Percentiles rank a stretch among this genome's conserved stretches.
Evolutionary conservation across 148 eudicot species (phyloP).

Genomic region (Arbutus unedo): DNA sequence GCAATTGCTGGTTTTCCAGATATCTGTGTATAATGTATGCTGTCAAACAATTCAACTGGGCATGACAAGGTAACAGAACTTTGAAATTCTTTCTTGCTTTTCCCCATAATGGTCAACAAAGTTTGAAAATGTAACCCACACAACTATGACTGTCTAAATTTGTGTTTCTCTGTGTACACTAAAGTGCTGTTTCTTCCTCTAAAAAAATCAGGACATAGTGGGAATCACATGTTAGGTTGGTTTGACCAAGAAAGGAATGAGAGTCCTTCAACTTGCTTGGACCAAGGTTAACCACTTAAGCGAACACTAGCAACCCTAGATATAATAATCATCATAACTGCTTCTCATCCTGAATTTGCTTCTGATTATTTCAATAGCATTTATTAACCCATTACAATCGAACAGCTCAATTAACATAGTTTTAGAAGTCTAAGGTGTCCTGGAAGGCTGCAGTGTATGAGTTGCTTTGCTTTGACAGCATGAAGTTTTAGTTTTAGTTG

Average conservation of each 20-base stretch:
- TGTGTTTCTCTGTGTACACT: neutral
- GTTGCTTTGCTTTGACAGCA: neutral
- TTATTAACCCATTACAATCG: neutral
- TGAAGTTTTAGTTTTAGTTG: neutral
- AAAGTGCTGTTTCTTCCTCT: neutral
- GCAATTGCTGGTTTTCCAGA: constrained; percentile 57
- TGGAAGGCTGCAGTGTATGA: neutral
- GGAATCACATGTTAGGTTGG: neutral
- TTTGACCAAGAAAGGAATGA: neutral
- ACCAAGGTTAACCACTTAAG: neutral
- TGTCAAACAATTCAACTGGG: neutral
- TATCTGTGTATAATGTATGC: constrained; percentile 33
- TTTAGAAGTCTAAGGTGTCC: neutral
- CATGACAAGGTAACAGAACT: neutral
- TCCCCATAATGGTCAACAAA: neutral
- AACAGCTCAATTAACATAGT: neutral
- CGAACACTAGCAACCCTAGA: neutral
- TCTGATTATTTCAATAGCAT: neutral
- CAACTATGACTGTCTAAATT: neutral
- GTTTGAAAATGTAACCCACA: neutral
- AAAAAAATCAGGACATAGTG: neutral
- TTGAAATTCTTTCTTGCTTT: neutral
- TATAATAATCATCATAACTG: neutral
- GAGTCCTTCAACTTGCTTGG: neutral
- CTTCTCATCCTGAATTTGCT: neutral